Base-by-base conservation (phyloP, 1,284 basidiomycete genomes). In the Naganishia liquefaciens region DNA sequence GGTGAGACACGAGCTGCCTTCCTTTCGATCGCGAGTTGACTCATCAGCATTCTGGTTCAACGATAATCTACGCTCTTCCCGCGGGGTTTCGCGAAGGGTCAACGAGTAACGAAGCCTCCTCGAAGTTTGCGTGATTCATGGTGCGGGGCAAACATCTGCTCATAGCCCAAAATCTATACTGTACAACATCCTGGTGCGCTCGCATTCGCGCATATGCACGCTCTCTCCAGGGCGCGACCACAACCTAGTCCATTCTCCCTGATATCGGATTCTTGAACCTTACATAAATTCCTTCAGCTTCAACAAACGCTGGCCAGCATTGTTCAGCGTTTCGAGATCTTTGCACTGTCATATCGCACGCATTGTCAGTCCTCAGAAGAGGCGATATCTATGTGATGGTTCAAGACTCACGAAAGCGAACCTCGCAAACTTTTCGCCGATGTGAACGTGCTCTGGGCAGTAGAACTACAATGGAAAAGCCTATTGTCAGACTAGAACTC, bases 361-460 rank as follows among this genome's bases (percentile, higher is more conserved):
- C 55, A 7, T 33, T n/a, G 33, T 37, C 33, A 37, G 13, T 37
- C 33, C 13, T 37, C 33, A 37, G 9, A n/a, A 39, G 17, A 33
- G 21, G 0, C 10, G 21, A 49, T 17, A 13, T 27, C 17, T 37
- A 39, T 37, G 5, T 37, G 9, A 11, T n/a, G 23, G n/a, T 13
- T 17, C 10, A 23, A 39, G 19, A 75, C 77, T 70, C 57, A 77
- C 77, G 82, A 95, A 96, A 1, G 91, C 88, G 76, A 97, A 93
- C 57, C 93, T 86, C 30, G 85, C 87, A 74, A 88, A 96, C 62
- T 83, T 86, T 77, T 93, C 91, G 42, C 93, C 93, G 63, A 96
- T 91, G 55, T 80, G 78, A 47, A 86, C 84, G 75, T 96, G 91
- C 65, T 91, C 88, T 71, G 87, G 83, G 72, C 88, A 90, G 80